A percentile compares a stretch with the other conserved stretches of the same genome.
phyloP scores from a whole-genome alignment of 441 rosid genomes.

The Pelargonium myrrhifolium region DNA sequence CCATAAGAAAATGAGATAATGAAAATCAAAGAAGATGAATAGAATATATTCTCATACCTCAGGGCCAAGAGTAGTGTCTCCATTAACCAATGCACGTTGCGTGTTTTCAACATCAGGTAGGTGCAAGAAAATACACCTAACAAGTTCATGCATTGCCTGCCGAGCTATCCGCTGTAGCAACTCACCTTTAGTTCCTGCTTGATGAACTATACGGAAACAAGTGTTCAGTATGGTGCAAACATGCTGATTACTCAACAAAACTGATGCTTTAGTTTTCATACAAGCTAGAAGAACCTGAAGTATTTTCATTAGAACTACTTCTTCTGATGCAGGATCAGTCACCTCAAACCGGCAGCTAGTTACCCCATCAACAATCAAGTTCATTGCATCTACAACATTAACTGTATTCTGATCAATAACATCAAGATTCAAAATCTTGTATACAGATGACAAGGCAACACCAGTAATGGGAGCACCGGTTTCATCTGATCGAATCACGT shows the following conservation, averaged over 20 bases:
- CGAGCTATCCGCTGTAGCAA: slow-evolving; percentile 86
- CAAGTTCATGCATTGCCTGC: slow-evolving; percentile 86
- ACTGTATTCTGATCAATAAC: slow-evolving; percentile 60
- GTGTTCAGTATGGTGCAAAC: slow-evolving; percentile 81
- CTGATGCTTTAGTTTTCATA: slow-evolving; percentile 82
- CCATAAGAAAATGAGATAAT: too few relatives aligned
- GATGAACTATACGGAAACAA: slow-evolving; percentile 91
- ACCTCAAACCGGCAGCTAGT: slow-evolving; percentile 91
- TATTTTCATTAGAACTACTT: slow-evolving; percentile 93
- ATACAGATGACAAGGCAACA: slow-evolving; percentile 85
- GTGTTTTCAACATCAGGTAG: slow-evolving; percentile 59
- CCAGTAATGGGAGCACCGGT: slow-evolving; percentile 96
- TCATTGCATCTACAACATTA: slow-evolving; percentile 80
- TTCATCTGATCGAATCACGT: slow-evolving; percentile 82
- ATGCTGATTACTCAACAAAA: slow-evolving; percentile 68
- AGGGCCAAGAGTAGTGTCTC: slow-evolving; percentile 36
- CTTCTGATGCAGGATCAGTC: slow-evolving; percentile 95
- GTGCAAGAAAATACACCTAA: slow-evolving; percentile 78
- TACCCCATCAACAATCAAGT: slow-evolving; percentile 74
- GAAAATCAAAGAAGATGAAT: too few relatives aligned
- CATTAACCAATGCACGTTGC: slow-evolving; percentile 38
- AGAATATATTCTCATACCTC: slow-evolving; percentile 33
- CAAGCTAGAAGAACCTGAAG: slow-evolving; percentile 96
- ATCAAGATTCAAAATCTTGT: slow-evolving; percentile 75
- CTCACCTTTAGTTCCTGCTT: slow-evolving; percentile 83